Base-by-base conservation (phyloP, 1,284 basidiomycete genomes). In the Gastroboletus turbinatus region DNA sequence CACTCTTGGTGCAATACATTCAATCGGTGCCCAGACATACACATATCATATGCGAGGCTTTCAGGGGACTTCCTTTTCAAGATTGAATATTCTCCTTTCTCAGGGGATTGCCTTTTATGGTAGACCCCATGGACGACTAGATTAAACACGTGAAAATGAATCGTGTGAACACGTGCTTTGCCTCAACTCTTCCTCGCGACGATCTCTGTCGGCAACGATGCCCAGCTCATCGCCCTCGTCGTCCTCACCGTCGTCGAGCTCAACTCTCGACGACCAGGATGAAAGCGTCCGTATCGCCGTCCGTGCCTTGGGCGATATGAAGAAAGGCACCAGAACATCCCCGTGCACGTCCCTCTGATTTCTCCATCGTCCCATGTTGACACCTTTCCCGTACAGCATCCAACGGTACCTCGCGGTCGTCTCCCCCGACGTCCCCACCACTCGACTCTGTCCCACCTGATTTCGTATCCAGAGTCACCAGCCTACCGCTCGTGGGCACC, bases 401-500 rank as follows among this genome's bases (percentile, higher is more conserved):
- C 42, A 43, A 29, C 32, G 2, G 2, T 23, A 25, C 54, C 33
- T n/a, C 53, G 6, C 57, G 42, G 11, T 46, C 51, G 19, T 55
- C 69, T 7, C 56, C 58, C 0, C 36, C 60, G 6, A 46, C 54
- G 2, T 61, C 67, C 14, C 63, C 60, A 1, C 2, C 53, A 13
- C 49, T 51, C 2, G 68, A 73, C n/a, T 11, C 54, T 11, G 23
- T 46, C 13, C 42, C 59, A 14, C 60, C 71, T 16, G 70, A 74
- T 32, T 80, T 80, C 51, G 74, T 78, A 4, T 73, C 76, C 35
- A 66, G 79, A 38, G 77, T 80, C 3, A 71, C 76, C 4, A 71
- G 66, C 45, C 51, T 81, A 2, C 81, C 81, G 0, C 65, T 82
- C 52, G 78, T 83, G 17, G 75, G 75, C 42, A 75, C 76, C 11